Evolutionary conservation across 2,329 filamentous ascomycete species (phyloP), one percentile per base, ranked within the genome.

Genomic region (Fusarium sp.): DNA sequence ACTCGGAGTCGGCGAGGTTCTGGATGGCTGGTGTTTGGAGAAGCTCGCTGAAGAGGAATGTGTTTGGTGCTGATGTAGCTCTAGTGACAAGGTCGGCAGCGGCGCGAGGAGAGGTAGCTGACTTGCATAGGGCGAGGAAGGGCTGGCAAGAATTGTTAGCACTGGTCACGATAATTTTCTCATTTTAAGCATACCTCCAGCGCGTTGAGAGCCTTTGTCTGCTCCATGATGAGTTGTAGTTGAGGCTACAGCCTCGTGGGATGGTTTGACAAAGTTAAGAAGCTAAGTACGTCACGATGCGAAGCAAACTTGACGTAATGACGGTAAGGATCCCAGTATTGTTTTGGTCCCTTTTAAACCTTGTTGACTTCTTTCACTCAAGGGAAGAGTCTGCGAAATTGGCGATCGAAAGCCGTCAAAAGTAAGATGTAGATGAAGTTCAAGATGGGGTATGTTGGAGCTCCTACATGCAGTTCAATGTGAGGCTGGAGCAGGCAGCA

Each of bases 1-100:
- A 88, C 49, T 97, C 91, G 36, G 78, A 78, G 38, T 88, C 78
- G 38, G 84, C 83, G 44, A 98, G 89, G 13, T 88, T 85, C 79
- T 96, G 92, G 71, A 98, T 89, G 73, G 93, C 89, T 0, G 92
- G 89, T 2, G 90, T 89, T 73, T 92, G 86, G 37, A 99, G 89
- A n/a, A 99, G 90, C 82, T 98, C 95, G 71, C 92, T 89, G 83
- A 99, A 99, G 81, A 98, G 87, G 80, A 91, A 99, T 70, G 94
- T 97, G 80, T 94, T 92, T 30, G 92, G 89, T 57, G 90, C 90
- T n/a, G 93, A 94, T 51, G 94, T 98, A 65, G 94, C 96, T 80
- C 94, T 92, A 44, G 86, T 89, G 77, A 98, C 88, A 55, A 98
- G 88, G 77, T 97, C 94, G 75, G 92, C 91, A 41, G 94, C 91